Conservation (phyloP, 441 rosid genomes). For the Geranium incanum region DNA sequence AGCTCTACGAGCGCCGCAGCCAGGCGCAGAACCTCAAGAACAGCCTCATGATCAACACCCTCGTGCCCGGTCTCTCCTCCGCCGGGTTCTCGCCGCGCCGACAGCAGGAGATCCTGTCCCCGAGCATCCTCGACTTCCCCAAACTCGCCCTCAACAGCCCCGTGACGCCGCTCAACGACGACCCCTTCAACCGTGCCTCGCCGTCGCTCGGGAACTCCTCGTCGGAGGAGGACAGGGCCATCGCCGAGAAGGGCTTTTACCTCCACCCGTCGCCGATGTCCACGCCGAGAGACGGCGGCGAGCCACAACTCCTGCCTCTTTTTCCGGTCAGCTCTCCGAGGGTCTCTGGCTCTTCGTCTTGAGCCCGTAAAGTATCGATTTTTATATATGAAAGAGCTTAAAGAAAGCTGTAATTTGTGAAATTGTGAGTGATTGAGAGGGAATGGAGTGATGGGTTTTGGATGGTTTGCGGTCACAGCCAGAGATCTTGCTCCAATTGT, state of each 20-base stretch:
- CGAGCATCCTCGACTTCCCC: constrained; percentile 84
- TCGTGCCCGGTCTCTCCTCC: constrained; percentile 24
- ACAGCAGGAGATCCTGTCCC: constrained; percentile 66
- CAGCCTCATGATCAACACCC: constrained; percentile 55
- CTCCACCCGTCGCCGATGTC: constrained; percentile 90
- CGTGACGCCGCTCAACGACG: constrained; percentile 74
- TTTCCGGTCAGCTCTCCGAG: constrained; percentile 81
- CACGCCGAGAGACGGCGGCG: constrained; percentile 41
- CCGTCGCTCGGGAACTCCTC: constrained; percentile 54
- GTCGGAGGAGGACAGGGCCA: constrained; percentile 80
- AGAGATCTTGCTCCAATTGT: constrained; percentile 37
- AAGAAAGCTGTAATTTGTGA: constrained; percentile 21
- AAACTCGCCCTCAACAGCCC: constrained; percentile 76
- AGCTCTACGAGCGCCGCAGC: constrained; percentile 81
- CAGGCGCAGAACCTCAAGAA: constrained; percentile 39
- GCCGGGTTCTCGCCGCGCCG: constrained; percentile 53
- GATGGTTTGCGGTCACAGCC: constrained; percentile 26
- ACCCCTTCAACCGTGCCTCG: constrained; percentile 54
- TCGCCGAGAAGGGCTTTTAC: constrained; percentile 82
- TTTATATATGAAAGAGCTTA: neutral
- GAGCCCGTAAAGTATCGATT: constrained; percentile 10
- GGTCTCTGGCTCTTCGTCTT: constrained; percentile 50
- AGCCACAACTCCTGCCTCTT: constrained; percentile 77
- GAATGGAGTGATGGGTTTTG: constrained; percentile 35
- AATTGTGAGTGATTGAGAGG: constrained; percentile 10